Base-by-base conservation (phyloP, 805 yeast genomes). In the Ogataea glucozyma region DNA sequence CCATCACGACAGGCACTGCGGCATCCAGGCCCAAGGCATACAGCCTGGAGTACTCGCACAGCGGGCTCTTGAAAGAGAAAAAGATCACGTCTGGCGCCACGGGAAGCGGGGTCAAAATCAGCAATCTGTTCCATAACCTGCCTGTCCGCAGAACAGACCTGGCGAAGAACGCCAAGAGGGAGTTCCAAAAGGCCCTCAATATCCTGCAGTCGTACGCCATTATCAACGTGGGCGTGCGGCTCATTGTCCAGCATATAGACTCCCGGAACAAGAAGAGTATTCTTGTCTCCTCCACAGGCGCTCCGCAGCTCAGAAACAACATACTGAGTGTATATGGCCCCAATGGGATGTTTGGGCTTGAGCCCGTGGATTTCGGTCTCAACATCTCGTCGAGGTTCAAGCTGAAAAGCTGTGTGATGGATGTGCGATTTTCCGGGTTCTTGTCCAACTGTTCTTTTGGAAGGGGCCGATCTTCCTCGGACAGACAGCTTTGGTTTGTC, bases 61-160 rank as follows among this genome's bases (percentile, higher is more conserved):
- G 64, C 52, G 99, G 98, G 0, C 48, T 56, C 0, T 57, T 90
- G 11, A 27, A 40, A 0, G 40, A 48, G 1, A 61, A 66, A 12
- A 62, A 69, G 13, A 53, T 60, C 0, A 59, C 72, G 0, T 70
- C 83, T 1, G 79, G 89, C 3, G 70, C 72, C 14, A 72, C 67
- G 38, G 99, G 99, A 1, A 90, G 97, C 0, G 65, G 78, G 0
- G 75, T 88, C 0, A 55, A 54, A 0, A 68, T 93, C 4, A 53
- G 75, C 1, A 71, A 79, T 30, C 53, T 93, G 9, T 93, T 93
- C 57, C 61, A 72, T 8, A 73, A 67, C 38, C 63, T 90, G 40
- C 98, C 98, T 0, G 99, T 95, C 6, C 70, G 99, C 46, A 71
- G 79, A 37, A 83, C 81, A 54, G 89, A 86, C 50, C 75, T 90